Evolutionary conservation across 192 early-diverging fungal genomes (phyloP), one percentile per base, ranked within the genome.

Genomic region (Rhizoclosmatium sp.): DNA sequence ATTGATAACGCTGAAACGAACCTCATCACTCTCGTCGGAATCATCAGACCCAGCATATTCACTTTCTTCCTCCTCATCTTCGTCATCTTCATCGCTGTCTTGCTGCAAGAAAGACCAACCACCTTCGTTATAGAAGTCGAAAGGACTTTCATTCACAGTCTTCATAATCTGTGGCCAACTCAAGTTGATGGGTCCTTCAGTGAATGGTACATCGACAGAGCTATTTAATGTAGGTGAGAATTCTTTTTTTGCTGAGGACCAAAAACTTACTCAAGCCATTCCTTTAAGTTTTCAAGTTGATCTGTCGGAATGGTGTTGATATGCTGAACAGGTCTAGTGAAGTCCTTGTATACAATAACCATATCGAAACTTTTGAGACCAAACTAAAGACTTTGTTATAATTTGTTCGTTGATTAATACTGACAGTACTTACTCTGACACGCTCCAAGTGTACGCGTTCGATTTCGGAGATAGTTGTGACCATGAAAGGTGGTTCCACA

Each of bases 131-230:
- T 94, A 99, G 82, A 99, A 99, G 46, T 89, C 93, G 3, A 89
- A 93, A 0, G 98, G 97, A 79, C 98, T 94, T 65, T 94, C 91
- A 82, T 94, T 93, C 46, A 99, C 91, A 0, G 96, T 98, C 85
- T 98, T 99, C 98, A 99, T 99, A 84, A 99, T 99, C 81, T 91
- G 92, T 4, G 92, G 76, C 98, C 98, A 99, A 83, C 93, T 94
- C 72, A 98, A 87, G 80, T 97, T 97, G 77, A 95, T 92, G 3
- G 94, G 94, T 40, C 97, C 97, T 81, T 99, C 97, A 12, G 92
- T 94, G 82, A 94, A 97, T 3, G 93, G 88, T 70, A 99, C 90
- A 79, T 99, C 96, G 77, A 97, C 92, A 39, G 94, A 92, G 81
- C 92, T 93, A 80, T n/a, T 3, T 12, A 73, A 61, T 14, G 65